These are phyloP conservation scores for Aspergillus sclerotiicarbonarius DNA, from an alignment of 495 filamentous ascomycete species.

Conservation along the genomic window DNA sequence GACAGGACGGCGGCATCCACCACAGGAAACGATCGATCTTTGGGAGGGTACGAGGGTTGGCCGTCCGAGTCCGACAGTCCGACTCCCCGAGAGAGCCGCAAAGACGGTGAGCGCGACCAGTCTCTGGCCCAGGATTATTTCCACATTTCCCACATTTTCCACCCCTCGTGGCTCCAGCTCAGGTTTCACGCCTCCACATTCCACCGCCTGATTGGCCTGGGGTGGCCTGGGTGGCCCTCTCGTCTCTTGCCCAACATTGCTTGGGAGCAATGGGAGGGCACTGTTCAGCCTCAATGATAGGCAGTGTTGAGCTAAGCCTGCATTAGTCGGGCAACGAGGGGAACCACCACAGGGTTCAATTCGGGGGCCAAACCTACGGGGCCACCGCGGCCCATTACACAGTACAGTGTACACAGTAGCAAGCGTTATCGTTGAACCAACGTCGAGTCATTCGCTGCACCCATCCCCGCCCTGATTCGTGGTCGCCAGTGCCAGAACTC, in stretches of 20 bases:
- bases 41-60: not conserved
- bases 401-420: not conserved
- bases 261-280: too few relatives aligned
- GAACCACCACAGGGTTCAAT: not conserved
- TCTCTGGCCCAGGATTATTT: not conserved
- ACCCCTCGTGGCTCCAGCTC: conserved; percentile 6
- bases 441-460: not conserved
- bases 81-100: not conserved
- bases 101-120: not conserved
- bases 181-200: conserved; percentile 1
- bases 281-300: conserved; percentile 12
- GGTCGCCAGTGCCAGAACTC: not conserved
- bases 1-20: not conserved
- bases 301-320: conserved; percentile 6
- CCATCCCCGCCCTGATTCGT: not conserved
- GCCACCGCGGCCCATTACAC: not conserved
- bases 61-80: not conserved
- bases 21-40: not conserved
- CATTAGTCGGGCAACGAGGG: conserved; percentile 2
- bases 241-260: not conserved
- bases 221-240: not conserved
- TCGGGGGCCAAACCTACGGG: conserved; percentile 4
- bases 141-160: not conserved
- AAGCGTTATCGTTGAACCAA: not conserved
- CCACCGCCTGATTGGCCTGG: not conserved